These are phyloP conservation scores for Coemansia sp. DNA, from an alignment of 192 early-diverging fungal genomes.

Conservation along the genomic window DNA sequence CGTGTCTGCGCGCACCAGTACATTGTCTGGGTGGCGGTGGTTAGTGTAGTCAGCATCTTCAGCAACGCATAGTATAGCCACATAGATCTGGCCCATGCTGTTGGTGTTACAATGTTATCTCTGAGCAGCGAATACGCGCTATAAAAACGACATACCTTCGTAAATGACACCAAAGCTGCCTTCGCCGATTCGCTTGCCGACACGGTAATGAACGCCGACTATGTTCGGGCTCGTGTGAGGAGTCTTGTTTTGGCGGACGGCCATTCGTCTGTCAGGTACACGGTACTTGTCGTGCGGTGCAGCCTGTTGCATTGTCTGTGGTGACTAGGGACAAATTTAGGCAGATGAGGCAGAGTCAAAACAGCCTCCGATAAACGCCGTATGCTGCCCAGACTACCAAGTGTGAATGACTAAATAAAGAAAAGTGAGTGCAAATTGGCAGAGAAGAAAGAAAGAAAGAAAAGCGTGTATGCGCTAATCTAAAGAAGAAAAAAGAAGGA, in stretches of 20 bases:
- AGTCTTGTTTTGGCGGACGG: constrained; percentile 41
- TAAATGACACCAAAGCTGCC: constrained; percentile 99
- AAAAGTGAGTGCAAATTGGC: constrained; percentile 12
- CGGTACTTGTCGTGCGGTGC: constrained; percentile 52
- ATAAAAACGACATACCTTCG: constrained; percentile 73
- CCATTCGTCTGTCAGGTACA: constrained; percentile 48
- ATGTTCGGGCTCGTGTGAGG: constrained; percentile 68
- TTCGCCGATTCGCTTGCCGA: constrained; percentile 96
- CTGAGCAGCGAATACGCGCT: constrained; percentile 9
- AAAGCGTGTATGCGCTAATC: neutral
- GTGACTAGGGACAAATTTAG: constrained; percentile 5
- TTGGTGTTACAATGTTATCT: neutral
- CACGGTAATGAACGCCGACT: constrained; percentile 95
- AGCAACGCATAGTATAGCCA: neutral
- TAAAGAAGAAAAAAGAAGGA: neutral
- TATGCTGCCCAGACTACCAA: constrained; percentile 2
- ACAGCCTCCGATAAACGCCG: constrained; percentile 1
- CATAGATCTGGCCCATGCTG: neutral
- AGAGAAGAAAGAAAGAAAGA: neutral
- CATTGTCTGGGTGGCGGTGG: constrained; percentile 6
- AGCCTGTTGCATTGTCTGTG: constrained; percentile 44
- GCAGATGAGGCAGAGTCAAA: constrained; percentile 11
- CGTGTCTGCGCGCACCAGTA: neutral
- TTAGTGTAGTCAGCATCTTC: constrained; percentile 5
- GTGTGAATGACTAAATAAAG: neutral